phyloP scores from a whole-genome alignment of 139 green algal species.

The Tetraselmis chui region DNA sequence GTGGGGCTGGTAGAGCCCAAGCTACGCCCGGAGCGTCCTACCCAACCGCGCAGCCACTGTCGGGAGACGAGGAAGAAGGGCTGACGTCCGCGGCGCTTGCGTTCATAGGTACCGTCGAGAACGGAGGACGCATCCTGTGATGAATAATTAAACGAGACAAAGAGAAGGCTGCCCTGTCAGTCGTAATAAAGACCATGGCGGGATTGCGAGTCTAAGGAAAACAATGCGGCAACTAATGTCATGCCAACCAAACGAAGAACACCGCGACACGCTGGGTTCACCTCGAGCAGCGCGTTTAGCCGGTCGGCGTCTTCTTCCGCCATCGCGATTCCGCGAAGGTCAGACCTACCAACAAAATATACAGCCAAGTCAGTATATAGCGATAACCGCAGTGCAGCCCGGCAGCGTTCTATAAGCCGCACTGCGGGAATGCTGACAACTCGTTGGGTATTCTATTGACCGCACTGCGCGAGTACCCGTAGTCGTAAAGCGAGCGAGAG shows the following conservation, averaged over 20 bases:
- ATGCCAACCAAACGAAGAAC: neutral
- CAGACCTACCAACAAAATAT: neutral
- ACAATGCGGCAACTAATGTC: no score
- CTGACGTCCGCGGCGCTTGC: neutral
- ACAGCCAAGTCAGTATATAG: no score
- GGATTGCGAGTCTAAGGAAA: no score
- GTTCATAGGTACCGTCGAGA: neutral
- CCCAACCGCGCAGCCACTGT: constrained; percentile 1
- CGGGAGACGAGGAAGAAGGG: neutral
- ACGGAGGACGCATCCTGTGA: neutral
- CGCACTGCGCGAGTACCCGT: no score
- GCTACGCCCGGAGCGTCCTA: neutral
- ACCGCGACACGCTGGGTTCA: neutral
- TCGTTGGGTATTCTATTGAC: no score
- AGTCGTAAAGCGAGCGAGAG: no score
- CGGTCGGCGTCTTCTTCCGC: neutral
- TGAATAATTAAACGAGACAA: neutral
- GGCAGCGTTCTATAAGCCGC: no score
- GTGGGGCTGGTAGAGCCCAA: constrained; percentile 20
- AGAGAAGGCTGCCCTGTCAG: neutral
- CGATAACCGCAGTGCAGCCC: no score
- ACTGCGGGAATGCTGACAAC: no score
- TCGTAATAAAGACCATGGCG: neutral
- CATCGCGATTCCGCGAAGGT: neutral
- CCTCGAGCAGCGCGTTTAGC: neutral